A percentile compares a stretch with the other conserved stretches of the same genome.
Evolutionary conservation across 2,329 filamentous ascomycete species (phyloP).

Genomic region (Chaetomiaceae sp.): DNA sequence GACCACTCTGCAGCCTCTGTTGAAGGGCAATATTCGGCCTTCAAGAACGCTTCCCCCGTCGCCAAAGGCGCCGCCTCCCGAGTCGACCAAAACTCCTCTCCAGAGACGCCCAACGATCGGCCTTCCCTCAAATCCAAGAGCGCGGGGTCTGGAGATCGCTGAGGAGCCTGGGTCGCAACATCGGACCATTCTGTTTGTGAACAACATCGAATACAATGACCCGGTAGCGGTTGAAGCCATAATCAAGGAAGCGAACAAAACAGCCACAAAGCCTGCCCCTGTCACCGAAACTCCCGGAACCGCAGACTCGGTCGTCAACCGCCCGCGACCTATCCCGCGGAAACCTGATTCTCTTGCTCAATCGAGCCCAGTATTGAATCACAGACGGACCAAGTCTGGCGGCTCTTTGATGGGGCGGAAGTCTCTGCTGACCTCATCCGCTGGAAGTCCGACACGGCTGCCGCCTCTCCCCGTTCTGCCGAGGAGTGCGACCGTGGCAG

Average conservation of each 20-base stretch:
- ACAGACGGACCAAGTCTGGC: slow-evolving; percentile 48
- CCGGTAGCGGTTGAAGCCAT: slow-evolving; percentile 46
- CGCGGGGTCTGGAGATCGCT: slow-evolving; percentile 33
- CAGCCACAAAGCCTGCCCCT: slow-evolving; percentile 25
- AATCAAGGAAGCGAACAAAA: slow-evolving; percentile 41
- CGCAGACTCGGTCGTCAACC: slow-evolving; percentile 44
- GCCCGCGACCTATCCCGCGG: slow-evolving; percentile 53
- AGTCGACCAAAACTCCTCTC: slow-evolving; percentile 37
- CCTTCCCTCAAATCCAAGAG: slow-evolving; percentile 45
- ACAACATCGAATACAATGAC: slow-evolving; percentile 52
- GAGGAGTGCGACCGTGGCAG: slow-evolving; percentile 36
- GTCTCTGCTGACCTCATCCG: slow-evolving; percentile 41
- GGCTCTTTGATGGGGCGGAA: slow-evolving; percentile 43
- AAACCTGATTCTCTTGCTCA: slow-evolving; percentile 44
- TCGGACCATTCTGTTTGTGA: slow-evolving; percentile 53
- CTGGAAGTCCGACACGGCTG: slow-evolving; percentile 46
- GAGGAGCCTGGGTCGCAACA: slow-evolving; percentile 32
- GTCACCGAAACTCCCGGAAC: slow-evolving; percentile 23
- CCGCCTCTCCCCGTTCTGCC: slow-evolving; percentile 49
- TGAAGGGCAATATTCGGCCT: slow-evolving; percentile 29
- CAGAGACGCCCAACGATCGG: slow-evolving; percentile 44
- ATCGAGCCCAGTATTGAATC: slow-evolving; percentile 37
- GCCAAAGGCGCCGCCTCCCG: slow-evolving; percentile 30
- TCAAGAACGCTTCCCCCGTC: slow-evolving; percentile 30
- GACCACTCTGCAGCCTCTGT: slow-evolving; percentile 8